phyloP scores from a whole-genome alignment of 2,329 filamentous ascomycete genomes.

The Aspergillus pseudoterreus region DNA sequence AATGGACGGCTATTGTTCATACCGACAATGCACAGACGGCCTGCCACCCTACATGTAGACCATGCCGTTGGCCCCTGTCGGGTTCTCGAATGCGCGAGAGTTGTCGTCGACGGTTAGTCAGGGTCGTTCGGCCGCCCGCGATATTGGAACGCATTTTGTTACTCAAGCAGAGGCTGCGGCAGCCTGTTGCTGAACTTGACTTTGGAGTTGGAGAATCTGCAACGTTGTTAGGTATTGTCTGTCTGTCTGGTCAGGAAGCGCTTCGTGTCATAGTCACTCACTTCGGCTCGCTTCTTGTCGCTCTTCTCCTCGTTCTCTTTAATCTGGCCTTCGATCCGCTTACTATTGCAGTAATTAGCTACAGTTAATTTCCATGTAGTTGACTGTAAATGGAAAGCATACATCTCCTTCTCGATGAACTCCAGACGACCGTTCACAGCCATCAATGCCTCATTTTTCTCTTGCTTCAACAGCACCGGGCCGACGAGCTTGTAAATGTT shows the following conservation, averaged over 20 bases:
- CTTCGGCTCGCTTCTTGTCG: constrained; percentile 63
- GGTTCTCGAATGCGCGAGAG: too few relatives aligned
- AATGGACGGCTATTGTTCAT: neutral
- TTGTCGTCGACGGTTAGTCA: too few relatives aligned
- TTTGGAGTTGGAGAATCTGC: constrained; percentile 40
- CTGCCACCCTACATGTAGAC: too few relatives aligned
- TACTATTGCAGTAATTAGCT: constrained; percentile 41
- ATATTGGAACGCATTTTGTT: constrained; percentile 3
- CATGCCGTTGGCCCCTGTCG: too few relatives aligned
- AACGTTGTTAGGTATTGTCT: constrained; percentile 13
- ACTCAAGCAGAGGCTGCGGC: constrained; percentile 31
- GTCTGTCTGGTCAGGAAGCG: neutral
- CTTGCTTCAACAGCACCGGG: constrained; percentile 90
- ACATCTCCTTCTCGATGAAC: constrained; percentile 95
- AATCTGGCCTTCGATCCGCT: constrained; percentile 65
- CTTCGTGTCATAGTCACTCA: constrained; percentile 31
- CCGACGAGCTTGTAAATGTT: constrained; percentile 96
- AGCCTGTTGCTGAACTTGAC: constrained; percentile 34
- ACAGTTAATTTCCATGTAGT: too few relatives aligned
- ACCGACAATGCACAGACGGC: neutral
- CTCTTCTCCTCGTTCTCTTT: constrained; percentile 60
- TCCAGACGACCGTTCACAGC: constrained; percentile 87
- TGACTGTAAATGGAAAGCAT: constrained; percentile 29
- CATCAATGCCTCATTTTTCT: constrained; percentile 82
- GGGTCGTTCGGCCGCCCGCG: too few relatives aligned